Evolutionary conservation across 768 basidiomycete genomes (phyloP).

Genomic region (Pluteus cervinus): DNA sequence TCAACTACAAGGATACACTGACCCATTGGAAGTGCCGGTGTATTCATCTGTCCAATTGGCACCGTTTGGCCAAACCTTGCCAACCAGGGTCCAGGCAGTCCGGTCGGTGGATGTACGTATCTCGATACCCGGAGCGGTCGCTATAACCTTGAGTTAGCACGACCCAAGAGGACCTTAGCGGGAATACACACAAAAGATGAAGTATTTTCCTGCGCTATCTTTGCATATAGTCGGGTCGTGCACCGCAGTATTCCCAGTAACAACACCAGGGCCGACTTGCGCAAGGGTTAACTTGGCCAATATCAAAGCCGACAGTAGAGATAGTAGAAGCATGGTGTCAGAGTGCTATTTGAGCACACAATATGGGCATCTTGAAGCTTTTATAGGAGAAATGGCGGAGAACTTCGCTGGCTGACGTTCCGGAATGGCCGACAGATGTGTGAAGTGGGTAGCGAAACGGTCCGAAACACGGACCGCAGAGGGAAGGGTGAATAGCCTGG

Average conservation of each 20-base stretch:
- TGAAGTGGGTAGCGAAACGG: no score
- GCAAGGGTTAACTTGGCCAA: no score
- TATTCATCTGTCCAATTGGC: constrained; percentile 44
- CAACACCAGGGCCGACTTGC: constrained; percentile 29
- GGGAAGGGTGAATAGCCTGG: no score
- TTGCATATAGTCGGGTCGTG: constrained; percentile 48
- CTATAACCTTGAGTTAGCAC: constrained; percentile 14
- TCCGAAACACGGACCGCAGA: no score
- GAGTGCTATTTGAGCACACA: no score
- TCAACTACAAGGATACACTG: constrained; percentile 2
- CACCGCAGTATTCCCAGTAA: constrained; percentile 35
- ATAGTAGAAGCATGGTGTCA: not conserved
- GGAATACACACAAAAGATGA: constrained; percentile 35
- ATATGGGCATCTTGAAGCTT: no score
- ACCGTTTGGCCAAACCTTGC: constrained; percentile 44
- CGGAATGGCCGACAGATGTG: no score
- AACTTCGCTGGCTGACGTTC: no score
- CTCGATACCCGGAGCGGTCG: constrained; percentile 39
- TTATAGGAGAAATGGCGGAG: no score
- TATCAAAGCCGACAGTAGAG: not conserved
- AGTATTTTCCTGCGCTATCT: constrained; percentile 39
- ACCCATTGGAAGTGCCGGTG: constrained; percentile 43
- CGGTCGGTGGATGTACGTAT: constrained; percentile 46
- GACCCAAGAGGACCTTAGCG: not conserved
- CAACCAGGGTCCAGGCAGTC: constrained; percentile 37